Evolutionary conservation across 305 asterid genomes (phyloP).

Genomic region (Fraxinus floribunda): DNA sequence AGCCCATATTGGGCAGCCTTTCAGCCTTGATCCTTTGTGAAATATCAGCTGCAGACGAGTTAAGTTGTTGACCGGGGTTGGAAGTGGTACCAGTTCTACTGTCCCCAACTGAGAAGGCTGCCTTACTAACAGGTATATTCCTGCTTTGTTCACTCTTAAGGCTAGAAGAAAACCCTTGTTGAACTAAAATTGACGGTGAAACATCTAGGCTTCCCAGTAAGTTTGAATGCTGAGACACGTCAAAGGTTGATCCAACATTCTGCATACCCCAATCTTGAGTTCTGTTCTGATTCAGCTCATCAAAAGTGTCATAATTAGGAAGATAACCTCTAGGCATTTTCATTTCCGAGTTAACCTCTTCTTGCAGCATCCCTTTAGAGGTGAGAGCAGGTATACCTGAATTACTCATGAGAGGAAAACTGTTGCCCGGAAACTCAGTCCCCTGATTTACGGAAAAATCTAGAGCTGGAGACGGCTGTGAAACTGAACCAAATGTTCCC

Average conservation of each 20-base stretch:
- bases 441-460: slow-evolving; percentile 54
- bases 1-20: slow-evolving; percentile 38
- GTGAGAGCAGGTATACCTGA: slow-evolving; percentile 34
- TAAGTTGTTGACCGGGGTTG: slow-evolving; percentile 34
- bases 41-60: slow-evolving; percentile 36
- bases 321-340: slow-evolving; percentile 44
- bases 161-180: slow-evolving; percentile 40
- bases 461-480: slow-evolving; percentile 48
- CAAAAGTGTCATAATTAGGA: slow-evolving; percentile 45
- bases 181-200: slow-evolving; percentile 49
- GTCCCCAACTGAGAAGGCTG: slow-evolving; percentile 27
- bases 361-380: slow-evolving; percentile 42
- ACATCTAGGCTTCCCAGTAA: slow-evolving; percentile 40
- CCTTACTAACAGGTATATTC: slow-evolving; percentile 26
- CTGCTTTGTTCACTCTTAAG: slow-evolving; percentile 40
- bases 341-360: slow-evolving; percentile 35
- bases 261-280: slow-evolving; percentile 54
- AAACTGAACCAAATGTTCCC: slow-evolving; percentile 35
- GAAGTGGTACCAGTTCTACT: slow-evolving; percentile 25
- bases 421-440: slow-evolving; percentile 34
- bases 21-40: slow-evolving; percentile 44
- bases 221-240: slow-evolving; percentile 40
- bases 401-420: slow-evolving; percentile 36
- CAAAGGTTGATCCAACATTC: slow-evolving; percentile 45
- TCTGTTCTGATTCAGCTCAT: slow-evolving; percentile 45